A percentile compares a stretch with the other conserved stretches of the same genome.
phyloP scores from a whole-genome alignment of 805 yeast genomes.

The Wickerhamiella azymoides region DNA sequence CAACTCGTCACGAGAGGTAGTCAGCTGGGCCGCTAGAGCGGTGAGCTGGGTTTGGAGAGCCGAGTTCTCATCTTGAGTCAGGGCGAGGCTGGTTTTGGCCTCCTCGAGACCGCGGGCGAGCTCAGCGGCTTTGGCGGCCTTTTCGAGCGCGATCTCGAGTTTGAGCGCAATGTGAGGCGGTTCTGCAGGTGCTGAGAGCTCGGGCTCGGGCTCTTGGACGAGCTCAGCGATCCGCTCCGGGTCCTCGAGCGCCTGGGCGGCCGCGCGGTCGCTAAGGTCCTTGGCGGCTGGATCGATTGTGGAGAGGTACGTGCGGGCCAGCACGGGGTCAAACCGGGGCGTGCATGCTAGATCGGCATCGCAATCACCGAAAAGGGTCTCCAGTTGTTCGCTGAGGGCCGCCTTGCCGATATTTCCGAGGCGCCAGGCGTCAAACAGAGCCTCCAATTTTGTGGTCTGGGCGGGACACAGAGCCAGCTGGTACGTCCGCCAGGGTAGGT shows the following conservation, averaged over 20 bases:
- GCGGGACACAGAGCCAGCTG: background rate
- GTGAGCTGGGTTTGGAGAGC: background rate
- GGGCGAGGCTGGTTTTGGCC: background rate
- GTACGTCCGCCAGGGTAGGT: background rate
- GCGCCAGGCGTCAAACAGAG: slow-evolving; percentile 6
- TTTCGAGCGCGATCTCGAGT: background rate
- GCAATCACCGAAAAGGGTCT: background rate
- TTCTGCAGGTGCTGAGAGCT: no score
- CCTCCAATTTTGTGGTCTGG: background rate
- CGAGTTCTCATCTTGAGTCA: background rate
- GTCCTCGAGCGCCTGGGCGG: slow-evolving; percentile 4
- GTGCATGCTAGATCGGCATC: background rate
- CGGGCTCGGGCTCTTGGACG: background rate
- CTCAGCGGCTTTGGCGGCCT: slow-evolving; percentile 4
- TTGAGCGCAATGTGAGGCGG: slow-evolving; percentile 1
- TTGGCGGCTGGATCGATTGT: background rate
- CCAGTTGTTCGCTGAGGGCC: background rate
- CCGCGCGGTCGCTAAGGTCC: background rate
- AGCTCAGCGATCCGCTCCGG: background rate
- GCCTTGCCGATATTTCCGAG: background rate
- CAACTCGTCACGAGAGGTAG: background rate
- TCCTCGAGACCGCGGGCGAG: background rate
- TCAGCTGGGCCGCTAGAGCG: background rate
- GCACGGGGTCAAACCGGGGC: slow-evolving; percentile 1
- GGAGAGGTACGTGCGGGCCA: slow-evolving; percentile 1